Evolutionary conservation across 176 grass and related monocot species (phyloP), one percentile per base, ranked within the genome.

Genomic region (Rhynchospora breviuscula): DNA sequence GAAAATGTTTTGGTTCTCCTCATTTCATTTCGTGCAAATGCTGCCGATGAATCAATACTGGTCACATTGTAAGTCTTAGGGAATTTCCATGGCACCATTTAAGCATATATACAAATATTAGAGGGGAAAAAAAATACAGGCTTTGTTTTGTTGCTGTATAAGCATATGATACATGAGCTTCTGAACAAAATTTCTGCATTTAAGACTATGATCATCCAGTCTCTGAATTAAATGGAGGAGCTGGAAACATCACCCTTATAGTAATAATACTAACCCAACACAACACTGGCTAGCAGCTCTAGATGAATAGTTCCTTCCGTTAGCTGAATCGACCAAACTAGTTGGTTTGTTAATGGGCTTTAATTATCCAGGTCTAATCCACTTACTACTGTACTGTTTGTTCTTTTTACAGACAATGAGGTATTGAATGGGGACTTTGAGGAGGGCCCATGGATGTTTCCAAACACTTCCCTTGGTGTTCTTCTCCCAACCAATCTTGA

Each of bases 381-480:
- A 77, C 0, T 21, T 18, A 56, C 10, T 35, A 33, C 15, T 33
- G 13, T 54, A 17, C 22, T 56, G 1, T 45, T 81, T 33, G 56
- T 49, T 40, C 29, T 8, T 83, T 35, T 35, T 40, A 40, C 90
- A 98, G 97, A 94, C 85, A 96, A 90, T 49, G 91, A 88, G 70
- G 97, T 92, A 51, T 56, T 90, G 47, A 99, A 99, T 63, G 91
- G 97, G 11, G 93, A 99, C 87, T 99, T 99, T 17, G 97, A 99
- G 81, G 97, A 99, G 72, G 97, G 97, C 40, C 97, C 97, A 11
- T 99, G 97, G 97, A 86, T 99, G 93, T 99, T 96, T 65, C 85
- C 74, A 0, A 99, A 99, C 89, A 94, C 91, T 5, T 93, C 88
- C 77, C 94, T 99, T 53, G 97, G 97, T 5, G 89, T 99, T 46